A percentile compares a stretch with the other conserved stretches of the same genome.
These are phyloP conservation scores for Rhodofomes roseus DNA, from an alignment of 1,284 basidiomycete genomes.

Conservation along the genomic window DNA sequence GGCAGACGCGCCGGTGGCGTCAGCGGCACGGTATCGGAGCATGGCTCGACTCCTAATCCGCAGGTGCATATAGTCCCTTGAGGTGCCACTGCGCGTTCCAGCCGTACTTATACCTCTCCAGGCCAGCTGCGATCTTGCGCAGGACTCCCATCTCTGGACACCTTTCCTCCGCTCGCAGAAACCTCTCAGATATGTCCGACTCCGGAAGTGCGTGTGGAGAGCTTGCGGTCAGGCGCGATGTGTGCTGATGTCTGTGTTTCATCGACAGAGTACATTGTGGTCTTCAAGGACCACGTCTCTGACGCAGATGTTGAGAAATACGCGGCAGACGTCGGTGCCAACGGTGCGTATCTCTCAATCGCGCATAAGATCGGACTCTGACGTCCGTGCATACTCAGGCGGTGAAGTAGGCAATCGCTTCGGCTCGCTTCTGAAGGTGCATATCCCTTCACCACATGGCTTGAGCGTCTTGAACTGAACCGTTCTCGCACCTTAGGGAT, in stretches of 20 bases:
- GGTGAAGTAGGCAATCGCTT: slow-evolving; percentile 41
- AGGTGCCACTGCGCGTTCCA: neutral
- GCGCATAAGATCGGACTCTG: neutral
- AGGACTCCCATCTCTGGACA: slow-evolving; percentile 6
- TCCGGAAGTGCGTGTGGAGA: slow-evolving; percentile 14
- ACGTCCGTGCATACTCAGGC: slow-evolving; percentile 27
- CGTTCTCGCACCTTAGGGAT: slow-evolving; percentile 37
- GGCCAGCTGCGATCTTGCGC: neutral
- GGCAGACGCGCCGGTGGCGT: slow-evolving; percentile 4
- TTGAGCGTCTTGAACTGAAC: too few species aligned
- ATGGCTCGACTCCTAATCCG: neutral
- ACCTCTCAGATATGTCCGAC: slow-evolving; percentile 18
- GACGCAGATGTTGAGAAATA: slow-evolving; percentile 42
- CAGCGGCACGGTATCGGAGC: neutral
- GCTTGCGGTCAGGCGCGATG: neutral
- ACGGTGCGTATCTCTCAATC: slow-evolving; percentile 29
- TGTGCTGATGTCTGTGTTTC: neutral
- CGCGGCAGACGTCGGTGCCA: slow-evolving; percentile 33
- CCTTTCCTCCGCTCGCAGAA: neutral
- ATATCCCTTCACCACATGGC: neutral
- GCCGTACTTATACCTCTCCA: neutral
- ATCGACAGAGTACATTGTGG: slow-evolving; percentile 47
- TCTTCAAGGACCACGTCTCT: slow-evolving; percentile 51
- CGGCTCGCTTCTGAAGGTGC: slow-evolving; percentile 33
- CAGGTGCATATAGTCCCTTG: neutral